Conservation (phyloP, 2,329 filamentous ascomycete species). For the Venturia effusa region DNA sequence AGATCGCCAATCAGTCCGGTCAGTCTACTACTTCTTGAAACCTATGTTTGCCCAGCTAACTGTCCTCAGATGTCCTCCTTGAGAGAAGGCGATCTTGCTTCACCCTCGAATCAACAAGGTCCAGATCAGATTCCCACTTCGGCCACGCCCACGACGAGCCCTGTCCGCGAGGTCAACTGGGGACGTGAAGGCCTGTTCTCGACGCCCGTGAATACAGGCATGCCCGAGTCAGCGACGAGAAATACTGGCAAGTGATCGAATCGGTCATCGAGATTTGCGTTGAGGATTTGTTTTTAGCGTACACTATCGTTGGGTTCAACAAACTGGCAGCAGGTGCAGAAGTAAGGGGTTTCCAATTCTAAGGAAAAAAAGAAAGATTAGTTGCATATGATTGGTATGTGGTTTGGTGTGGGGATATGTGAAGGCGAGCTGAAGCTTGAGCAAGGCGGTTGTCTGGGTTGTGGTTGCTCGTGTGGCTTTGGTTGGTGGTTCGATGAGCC, state of each 20-base stretch:
- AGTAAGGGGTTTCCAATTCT: neutral
- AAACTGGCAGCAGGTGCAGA: conserved; percentile 2
- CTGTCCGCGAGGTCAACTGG: neutral
- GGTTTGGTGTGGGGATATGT: neutral
- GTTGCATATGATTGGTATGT: neutral
- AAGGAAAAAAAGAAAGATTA: no score
- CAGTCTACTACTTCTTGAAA: neutral
- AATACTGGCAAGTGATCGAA: neutral
- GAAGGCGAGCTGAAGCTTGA: no score
- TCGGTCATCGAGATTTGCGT: neutral
- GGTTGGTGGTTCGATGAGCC: no score
- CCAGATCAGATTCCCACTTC: neutral
- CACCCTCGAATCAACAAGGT: neutral
- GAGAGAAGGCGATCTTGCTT: neutral
- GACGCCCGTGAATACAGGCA: neutral
- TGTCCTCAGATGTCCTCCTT: neutral
- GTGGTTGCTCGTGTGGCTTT: neutral
- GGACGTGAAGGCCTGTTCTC: neutral
- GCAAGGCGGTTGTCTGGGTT: neutral
- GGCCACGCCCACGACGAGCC: neutral
- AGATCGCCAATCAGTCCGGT: neutral
- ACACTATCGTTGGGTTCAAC: neutral
- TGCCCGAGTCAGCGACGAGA: neutral
- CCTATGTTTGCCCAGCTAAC: neutral
- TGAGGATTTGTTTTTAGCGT: neutral